Base-by-base conservation (phyloP, 2,329 filamentous ascomycete genomes). In the Tothia fuscella region DNA sequence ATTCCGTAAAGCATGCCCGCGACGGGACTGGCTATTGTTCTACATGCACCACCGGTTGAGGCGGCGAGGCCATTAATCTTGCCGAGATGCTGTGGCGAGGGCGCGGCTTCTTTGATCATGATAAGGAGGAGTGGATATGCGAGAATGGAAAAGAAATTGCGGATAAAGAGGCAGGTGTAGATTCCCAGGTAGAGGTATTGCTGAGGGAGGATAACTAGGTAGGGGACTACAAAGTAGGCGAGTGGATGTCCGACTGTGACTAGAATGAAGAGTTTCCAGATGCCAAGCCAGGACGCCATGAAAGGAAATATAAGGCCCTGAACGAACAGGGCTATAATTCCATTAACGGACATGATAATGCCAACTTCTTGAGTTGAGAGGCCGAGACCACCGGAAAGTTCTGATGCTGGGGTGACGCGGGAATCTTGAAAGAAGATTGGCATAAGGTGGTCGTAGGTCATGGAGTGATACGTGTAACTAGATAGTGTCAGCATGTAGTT, bases 391-490 rank as follows among this genome's bases (percentile, higher is more conserved):
- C 80, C 80, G 0, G 70, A 62, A 6, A 68, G 51, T 3, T 57
- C 56, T 5, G 57, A 51, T 13, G 47, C 43, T 52, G 30, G 16
- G 52, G 48, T 7, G 58, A 33, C 12, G 22, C 74, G 72, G 30
- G 78, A 71, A 52, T 94, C 87, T 58, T 95, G 87, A 39, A 94
- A 76, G 62, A 94, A 95, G 46, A 95, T 94, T 6, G 88, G 88
- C 41, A 94, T 70, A 1, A 95, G 72, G 56, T 93, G 84, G 55
- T 95, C 89, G 61, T 85, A 95, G 0, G 82, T 87, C 87, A 95
- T 95, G 28, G 82, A 86, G 62, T 95, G 88, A 57, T 93, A 93
- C 4, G 86, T 91, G 64, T 93, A 94, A 22, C 41, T 43, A 25
- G 24, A 20, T 2, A 10, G 9, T 17, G 6, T 16, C 19, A 17